phyloP scores from a whole-genome alignment of 225 moss, liverwort and hornwort genomes.

The Anthoceros angustus region DNA sequence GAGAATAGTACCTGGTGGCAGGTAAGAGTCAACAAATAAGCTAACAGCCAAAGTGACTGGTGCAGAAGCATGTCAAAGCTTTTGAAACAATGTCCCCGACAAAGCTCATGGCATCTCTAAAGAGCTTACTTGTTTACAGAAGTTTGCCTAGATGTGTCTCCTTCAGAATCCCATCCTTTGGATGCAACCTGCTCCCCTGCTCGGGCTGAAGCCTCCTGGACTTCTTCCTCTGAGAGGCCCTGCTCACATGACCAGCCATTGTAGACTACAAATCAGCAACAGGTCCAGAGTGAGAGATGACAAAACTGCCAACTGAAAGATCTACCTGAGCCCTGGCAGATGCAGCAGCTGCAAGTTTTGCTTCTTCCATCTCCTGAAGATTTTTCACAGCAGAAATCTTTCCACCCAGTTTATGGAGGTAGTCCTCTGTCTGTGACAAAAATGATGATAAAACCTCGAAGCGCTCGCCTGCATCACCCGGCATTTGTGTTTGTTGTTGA shows the following conservation, averaged over 20 bases:
- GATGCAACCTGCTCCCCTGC: constrained; percentile 83
- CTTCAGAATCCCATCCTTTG: constrained; percentile 48
- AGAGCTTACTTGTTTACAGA: constrained; percentile 82
- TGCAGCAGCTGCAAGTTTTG: constrained; percentile 73
- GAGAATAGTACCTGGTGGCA: constrained; percentile 67
- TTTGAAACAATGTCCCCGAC: neutral
- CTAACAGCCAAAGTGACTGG: neutral
- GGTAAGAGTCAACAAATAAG: neutral
- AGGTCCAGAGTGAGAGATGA: neutral
- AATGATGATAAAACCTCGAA: constrained; percentile 99
- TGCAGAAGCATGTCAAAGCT: neutral
- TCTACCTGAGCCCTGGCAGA: constrained; percentile 91
- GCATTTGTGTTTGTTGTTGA: constrained; percentile 90
- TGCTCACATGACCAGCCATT: constrained; percentile 14
- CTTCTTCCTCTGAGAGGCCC: constrained; percentile 95
- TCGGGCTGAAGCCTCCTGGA: constrained; percentile 63
- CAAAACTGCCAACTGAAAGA: neutral
- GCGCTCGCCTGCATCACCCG: constrained; percentile 94
- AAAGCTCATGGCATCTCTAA: neutral
- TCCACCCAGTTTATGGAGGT: constrained; percentile 86
- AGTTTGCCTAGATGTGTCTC: constrained; percentile 24
- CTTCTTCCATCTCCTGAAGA: constrained; percentile 96
- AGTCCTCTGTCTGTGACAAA: constrained; percentile 94
- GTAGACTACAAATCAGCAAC: neutral
- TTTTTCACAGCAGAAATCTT: constrained; percentile 97